Conservation (phyloP, 352 stramenopile species). For the Thraustochytrium sp. region DNA sequence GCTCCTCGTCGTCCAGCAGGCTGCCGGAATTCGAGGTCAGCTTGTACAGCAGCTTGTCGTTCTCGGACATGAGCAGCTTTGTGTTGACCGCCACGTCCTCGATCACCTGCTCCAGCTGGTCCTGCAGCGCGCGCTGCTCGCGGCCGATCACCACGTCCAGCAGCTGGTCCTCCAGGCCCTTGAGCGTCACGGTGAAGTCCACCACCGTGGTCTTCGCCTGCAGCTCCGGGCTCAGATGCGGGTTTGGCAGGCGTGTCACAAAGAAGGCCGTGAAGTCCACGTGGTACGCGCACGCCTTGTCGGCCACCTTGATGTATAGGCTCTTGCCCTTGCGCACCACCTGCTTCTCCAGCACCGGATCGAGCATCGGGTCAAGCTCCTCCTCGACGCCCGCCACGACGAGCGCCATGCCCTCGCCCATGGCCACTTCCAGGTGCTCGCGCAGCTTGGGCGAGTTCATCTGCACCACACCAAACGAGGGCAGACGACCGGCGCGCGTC, state of each 20-base stretch:
- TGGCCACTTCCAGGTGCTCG: conserved; percentile 95
- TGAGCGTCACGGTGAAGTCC: conserved; percentile 96
- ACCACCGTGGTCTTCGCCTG: conserved; percentile 97
- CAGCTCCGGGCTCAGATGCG: conserved; percentile 92
- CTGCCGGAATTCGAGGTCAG: conserved; percentile 95
- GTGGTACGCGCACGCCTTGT: conserved; percentile 98
- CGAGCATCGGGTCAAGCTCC: conserved; percentile 97
- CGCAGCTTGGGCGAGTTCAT: conserved; percentile 93
- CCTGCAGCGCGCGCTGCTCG: conserved; percentile 94
- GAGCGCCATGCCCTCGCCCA: conserved; percentile 88
- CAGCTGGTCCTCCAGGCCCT: conserved; percentile 91
- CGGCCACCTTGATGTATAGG: conserved; percentile 93
- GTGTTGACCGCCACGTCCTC: conserved; percentile 97
- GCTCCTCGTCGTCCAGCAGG: conserved; percentile 93
- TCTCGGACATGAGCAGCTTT: conserved; percentile 88
- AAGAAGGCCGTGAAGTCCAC: conserved; percentile 96
- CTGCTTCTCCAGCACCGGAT: conserved; percentile 93
- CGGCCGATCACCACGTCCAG: conserved; percentile 94
- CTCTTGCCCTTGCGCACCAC: conserved; percentile 90
- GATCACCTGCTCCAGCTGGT: conserved; percentile 95
- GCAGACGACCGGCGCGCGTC: conserved; percentile 68
- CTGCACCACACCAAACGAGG: conserved; percentile 86
- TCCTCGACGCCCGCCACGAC: conserved; percentile 92
- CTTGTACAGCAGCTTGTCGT: conserved; percentile 89
- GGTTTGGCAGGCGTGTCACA: conserved; percentile 94